Evolutionary conservation across 768 basidiomycete species (phyloP).

Genomic region (Polyporus arcularius): DNA sequence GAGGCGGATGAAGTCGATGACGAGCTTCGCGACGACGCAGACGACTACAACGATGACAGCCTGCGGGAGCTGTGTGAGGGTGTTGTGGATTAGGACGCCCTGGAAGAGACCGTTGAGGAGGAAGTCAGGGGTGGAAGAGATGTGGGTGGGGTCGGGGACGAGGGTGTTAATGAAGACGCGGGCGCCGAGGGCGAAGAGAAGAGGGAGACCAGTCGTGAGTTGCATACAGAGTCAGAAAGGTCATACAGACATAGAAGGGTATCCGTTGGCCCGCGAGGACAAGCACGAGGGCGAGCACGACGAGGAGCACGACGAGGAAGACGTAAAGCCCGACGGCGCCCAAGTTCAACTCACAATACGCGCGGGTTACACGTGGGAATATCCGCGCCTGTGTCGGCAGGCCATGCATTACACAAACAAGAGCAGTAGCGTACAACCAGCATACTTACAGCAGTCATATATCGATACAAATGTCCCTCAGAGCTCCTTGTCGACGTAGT

Average conservation of each 20-base stretch:
- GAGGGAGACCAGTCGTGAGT: constrained; percentile 60
- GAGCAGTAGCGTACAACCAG: constrained; percentile 8
- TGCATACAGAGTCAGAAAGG: constrained; percentile 36
- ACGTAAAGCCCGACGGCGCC: not conserved
- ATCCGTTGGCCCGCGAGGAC: constrained; percentile 19
- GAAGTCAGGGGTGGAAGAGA: constrained; percentile 53
- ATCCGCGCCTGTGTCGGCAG: not conserved
- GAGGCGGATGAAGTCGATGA: constrained; percentile 57
- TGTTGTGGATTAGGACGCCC: constrained; percentile 72
- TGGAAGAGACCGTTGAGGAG: constrained; percentile 75
- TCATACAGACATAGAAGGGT: constrained; percentile 22
- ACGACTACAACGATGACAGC: constrained; percentile 58
- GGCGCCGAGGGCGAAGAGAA: constrained; percentile 73
- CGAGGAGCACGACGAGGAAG: constrained; percentile 3
- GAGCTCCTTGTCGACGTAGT: constrained; percentile 70
- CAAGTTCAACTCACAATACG: constrained; percentile 8
- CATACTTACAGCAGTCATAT: not conserved
- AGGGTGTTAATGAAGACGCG: constrained; percentile 61
- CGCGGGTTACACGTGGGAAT: constrained; percentile 17
- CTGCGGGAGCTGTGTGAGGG: constrained; percentile 54
- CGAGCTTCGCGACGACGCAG: constrained; percentile 60
- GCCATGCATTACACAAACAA: constrained; percentile 14
- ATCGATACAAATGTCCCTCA: constrained; percentile 18
- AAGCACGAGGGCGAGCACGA: constrained; percentile 16
- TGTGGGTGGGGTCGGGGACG: constrained; percentile 42